Conservation (phyloP, 768 basidiomycete species). For the Boletus vermiculosoides region DNA sequence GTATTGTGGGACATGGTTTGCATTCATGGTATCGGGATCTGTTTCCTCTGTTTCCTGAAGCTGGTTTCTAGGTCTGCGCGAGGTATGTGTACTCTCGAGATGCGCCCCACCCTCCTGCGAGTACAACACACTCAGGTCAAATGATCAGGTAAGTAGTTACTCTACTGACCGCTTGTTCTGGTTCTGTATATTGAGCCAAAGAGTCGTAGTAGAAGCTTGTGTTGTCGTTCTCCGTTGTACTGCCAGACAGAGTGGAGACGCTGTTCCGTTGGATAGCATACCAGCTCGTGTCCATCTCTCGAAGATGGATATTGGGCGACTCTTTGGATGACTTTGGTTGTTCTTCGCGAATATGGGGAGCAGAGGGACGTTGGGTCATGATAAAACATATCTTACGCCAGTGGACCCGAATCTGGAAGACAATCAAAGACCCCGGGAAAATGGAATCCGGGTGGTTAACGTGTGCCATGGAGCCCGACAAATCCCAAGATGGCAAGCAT, state of each 20-base stretch:
- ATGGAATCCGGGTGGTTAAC: too few species aligned
- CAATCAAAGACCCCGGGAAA: not conserved
- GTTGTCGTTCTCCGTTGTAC: not conserved
- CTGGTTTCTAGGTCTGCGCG: not conserved
- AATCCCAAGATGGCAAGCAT: not conserved
- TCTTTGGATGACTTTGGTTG: not conserved
- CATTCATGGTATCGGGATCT: not conserved
- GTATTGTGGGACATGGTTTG: not conserved
- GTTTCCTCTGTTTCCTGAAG: not conserved
- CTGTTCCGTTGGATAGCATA: not conserved
- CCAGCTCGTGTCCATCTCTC: not conserved
- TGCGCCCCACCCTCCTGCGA: not conserved
- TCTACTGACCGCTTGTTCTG: not conserved
- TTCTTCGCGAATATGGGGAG: not conserved
- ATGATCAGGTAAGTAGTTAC: too few species aligned
- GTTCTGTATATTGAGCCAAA: not conserved
- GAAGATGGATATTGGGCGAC: not conserved
- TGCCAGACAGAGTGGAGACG: not conserved
- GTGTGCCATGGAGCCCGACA: not conserved
- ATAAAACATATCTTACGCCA: not conserved
- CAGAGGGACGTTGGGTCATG: not conserved
- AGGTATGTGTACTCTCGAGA: not conserved
- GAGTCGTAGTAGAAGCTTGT: not conserved
- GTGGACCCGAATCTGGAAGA: not conserved
- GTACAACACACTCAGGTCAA: not conserved